Percentiles rank a stretch among this genome's conserved stretches.
Evolutionary conservation across 2,329 filamentous ascomycete species (phyloP).

Genomic region (Pestalotiopsis sp.): DNA sequence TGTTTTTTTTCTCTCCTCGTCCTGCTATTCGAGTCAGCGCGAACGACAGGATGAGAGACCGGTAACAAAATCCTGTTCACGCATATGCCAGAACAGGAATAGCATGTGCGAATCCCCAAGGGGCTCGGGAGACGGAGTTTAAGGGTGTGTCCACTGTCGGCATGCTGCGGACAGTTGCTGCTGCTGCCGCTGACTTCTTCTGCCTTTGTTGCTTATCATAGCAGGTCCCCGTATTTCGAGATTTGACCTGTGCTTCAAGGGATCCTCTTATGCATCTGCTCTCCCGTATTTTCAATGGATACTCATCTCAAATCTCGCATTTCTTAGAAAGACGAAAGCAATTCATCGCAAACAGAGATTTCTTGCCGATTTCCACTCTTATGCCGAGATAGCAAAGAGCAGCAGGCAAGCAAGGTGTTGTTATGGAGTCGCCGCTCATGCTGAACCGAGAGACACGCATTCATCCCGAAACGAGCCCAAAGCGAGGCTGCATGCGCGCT

Average conservation of each 20-base stretch:
- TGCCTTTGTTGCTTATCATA: background rate
- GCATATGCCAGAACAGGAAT: background rate
- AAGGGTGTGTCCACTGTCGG: background rate
- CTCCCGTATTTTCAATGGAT: background rate
- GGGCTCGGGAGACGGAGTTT: background rate
- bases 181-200: background rate
- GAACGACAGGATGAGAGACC: background rate
- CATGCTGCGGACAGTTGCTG: background rate
- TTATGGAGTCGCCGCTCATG: background rate
- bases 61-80: background rate
- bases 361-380: background rate
- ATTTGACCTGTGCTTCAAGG: background rate
- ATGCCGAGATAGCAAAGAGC: background rate
- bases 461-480: background rate
- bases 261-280: background rate
- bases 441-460: background rate
- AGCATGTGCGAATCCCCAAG: background rate
- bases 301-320: background rate
- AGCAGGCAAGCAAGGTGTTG: background rate
- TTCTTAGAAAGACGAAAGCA: background rate
- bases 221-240: background rate
- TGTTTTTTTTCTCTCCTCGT: background rate
- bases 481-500: background rate
- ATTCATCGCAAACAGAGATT: background rate
- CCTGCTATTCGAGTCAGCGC: background rate